These are phyloP conservation scores for Colletotrichum plurivorum DNA, from an alignment of 2,329 filamentous ascomycete species.

Conservation along the genomic window DNA sequence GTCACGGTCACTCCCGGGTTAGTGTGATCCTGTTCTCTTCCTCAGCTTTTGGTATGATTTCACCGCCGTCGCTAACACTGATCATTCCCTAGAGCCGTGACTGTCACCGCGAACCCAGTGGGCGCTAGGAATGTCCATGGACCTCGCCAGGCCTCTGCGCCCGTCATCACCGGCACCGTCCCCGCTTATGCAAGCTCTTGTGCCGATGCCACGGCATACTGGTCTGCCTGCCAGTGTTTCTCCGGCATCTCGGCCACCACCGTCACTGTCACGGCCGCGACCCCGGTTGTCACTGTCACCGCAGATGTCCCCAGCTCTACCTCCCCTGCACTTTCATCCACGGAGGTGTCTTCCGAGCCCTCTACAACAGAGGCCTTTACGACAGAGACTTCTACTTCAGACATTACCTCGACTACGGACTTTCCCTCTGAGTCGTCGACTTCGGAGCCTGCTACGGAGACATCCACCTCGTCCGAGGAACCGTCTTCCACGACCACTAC, in stretches of 20 bases:
- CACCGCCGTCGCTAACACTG: too few species aligned
- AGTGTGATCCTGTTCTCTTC: not conserved
- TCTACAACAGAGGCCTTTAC: too few species aligned
- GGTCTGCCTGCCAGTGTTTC: constrained; percentile 44
- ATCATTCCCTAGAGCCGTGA: not conserved
- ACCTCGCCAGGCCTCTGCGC: constrained; percentile 11
- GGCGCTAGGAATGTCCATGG: constrained; percentile 24
- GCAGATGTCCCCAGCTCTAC: not conserved
- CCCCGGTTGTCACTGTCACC: constrained; percentile 23
- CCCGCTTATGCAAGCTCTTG: constrained; percentile 42
- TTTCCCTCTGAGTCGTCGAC: not conserved
- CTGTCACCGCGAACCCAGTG: constrained; percentile 12
- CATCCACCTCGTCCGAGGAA: not conserved
- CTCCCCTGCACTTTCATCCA: not conserved
- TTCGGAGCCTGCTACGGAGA: not conserved
- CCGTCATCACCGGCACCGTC: constrained; percentile 14
- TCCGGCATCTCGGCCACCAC: constrained; percentile 36
- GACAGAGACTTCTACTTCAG: not conserved
- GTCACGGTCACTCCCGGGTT: constrained; percentile 35
- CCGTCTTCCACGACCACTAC: not conserved
- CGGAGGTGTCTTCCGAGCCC: too few species aligned
- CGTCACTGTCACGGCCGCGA: constrained; percentile 36
- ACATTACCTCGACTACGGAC: not conserved
- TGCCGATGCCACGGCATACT: constrained; percentile 34
- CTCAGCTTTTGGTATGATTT: too few species aligned